Evolutionary conservation across 78 protist species (phyloP).

Genomic region (Speleostelium caveatum): DNA sequence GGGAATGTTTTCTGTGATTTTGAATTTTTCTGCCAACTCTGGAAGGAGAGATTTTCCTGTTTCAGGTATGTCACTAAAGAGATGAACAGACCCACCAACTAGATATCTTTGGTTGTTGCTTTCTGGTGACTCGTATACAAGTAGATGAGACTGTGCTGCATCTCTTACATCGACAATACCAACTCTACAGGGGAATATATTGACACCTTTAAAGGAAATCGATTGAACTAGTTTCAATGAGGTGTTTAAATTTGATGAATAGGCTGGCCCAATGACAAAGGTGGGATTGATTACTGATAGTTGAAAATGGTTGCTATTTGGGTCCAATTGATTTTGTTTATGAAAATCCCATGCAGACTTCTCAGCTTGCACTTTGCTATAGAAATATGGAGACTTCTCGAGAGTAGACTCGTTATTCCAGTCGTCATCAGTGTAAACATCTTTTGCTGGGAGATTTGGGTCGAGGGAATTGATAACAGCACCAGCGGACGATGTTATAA

Average conservation of each 20-base stretch:
- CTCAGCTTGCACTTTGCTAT: constrained; percentile 37
- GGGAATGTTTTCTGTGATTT: neutral
- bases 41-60: neutral
- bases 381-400: neutral
- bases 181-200: neutral
- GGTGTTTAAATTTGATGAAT: neutral
- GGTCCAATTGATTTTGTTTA: neutral
- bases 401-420: constrained; percentile 13
- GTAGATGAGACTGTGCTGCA: constrained; percentile 3
- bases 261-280: constrained; percentile 30
- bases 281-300: constrained; percentile 23
- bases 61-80: neutral
- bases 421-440: constrained; percentile 11
- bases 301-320: neutral
- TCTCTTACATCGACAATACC: constrained; percentile 59
- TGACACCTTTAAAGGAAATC: neutral
- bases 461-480: neutral
- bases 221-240: neutral
- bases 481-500: constrained; percentile 36
- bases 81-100: neutral
- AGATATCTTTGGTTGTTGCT: neutral
- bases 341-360: constrained; percentile 19
- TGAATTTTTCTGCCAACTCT: neutral
- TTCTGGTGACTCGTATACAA: neutral
- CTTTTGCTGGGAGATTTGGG: neutral